Base-by-base conservation (phyloP, 1,284 basidiomycete species). In the Tremellales sp. region DNA sequence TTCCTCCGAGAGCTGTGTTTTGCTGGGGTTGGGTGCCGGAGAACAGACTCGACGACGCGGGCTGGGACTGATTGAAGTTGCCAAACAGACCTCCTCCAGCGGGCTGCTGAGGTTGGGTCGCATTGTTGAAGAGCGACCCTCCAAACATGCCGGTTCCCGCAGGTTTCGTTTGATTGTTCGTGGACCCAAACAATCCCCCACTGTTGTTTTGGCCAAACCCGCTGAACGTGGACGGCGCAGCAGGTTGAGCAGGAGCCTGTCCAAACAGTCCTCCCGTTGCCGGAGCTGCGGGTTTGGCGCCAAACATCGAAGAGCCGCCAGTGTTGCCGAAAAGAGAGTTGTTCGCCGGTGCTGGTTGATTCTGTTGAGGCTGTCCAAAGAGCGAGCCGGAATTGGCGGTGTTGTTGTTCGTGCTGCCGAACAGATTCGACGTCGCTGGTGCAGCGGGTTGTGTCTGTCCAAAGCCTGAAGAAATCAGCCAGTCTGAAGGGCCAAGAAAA, bases 261-360 rank as follows among this genome's bases (percentile, higher is more conserved):
- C 71, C 72, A 35, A 77, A 76, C n/a, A 77, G 60, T 35, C 70
- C 69, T 5, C 72, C 72, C 21, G 66, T 54, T 4, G 48, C 37
- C 8, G 72, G 55, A 3, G 63, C 56, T 13, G 68, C 63, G 14
- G 67, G 70, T 48, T 67, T 68, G 3, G 60, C 56, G n/a, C 65
- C 68, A 58, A 86, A 85, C 13, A 85, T 63, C 8, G 37, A 39
- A 39, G 77, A 73, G 3, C 73, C 58, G 46, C 67, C 66, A 3
- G 74, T 60, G 21, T 68, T 67, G 18, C 76, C 75, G 43, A 78
- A 78, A 40, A 76, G 38, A n/a, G 60, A 57, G 0, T 65, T 43
- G 6, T 32, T 44, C 1, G 37, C 12, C 9, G 7, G 21, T 9
- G 37, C 37, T 25, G 37, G 18, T 51, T 19, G 42, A n/a, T n/a